Base-by-base conservation (phyloP, 768 basidiomycete species). In the Omphalotus guepiniiformis region DNA sequence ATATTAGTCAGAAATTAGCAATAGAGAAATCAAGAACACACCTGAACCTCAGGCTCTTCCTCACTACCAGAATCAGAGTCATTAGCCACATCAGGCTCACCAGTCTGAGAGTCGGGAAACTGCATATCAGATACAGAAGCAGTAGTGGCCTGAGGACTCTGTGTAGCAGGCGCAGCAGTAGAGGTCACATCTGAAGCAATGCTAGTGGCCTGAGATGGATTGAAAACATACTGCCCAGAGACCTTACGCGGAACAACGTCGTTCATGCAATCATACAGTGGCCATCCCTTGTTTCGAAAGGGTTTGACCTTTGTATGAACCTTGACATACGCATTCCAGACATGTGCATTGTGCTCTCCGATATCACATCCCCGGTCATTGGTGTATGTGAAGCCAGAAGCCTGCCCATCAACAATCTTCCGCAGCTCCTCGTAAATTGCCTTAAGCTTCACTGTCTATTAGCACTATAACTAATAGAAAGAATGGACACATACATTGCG, bases 281-380 rank as follows among this genome's bases (percentile, higher is more conserved):
- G 37, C 47, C 47, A 48, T 9, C 47, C 47, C 15, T 39, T 13
- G 21, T 48, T 48, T 9, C 29, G 37, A 36, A 48, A 48, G 4
- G 39, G 23, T 53, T 49, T 39, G 9, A 32, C 32, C 6, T 19
- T 46, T n/a, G n/a, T 19, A 9, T 46, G 30, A 32, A 9, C 9
- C 30, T 32, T 32, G 30, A 32, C 30, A n/a, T 9, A 32, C 9
- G 9, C 9, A 9, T 32, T n/a, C 30, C 30, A 32, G 9, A 9
- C 9, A 9, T 32, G 30, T 9, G 30, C 9, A 9, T 32, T 9
- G 9, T 32, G 9, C n/a, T 9, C n/a, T 32, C n/a, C 9, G 30
- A 32, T 32, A n/a, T 32, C 30, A n/a, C 9, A 32, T 9, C 30
- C 30, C 9, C 30, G 30, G 30, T 32, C 30, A 32, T 32, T 32